Conservation (phyloP, 2,329 filamentous ascomycete species). For the Aureobasidium musti region DNA sequence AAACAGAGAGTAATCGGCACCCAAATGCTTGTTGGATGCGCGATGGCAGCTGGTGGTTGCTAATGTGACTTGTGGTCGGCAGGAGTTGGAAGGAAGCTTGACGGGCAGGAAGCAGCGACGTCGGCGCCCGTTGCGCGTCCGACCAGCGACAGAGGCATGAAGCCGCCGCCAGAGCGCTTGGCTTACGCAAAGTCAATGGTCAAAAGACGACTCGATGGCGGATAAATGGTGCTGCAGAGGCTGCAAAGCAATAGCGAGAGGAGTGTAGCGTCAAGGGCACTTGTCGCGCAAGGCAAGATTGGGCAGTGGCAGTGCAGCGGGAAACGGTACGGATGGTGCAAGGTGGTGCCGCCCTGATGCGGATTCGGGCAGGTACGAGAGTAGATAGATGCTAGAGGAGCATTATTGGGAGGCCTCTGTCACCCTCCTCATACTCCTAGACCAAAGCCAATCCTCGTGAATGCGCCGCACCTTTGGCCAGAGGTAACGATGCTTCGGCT, state of each 20-base stretch:
- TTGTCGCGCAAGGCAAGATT: not conserved
- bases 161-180: not conserved
- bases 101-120: not conserved
- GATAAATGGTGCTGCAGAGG: too few relatives aligned
- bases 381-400: not conserved
- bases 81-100: not conserved
- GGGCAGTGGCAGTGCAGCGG: constrained; percentile 7
- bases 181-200: constrained; percentile 9
- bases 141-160: not conserved
- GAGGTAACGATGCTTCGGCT: constrained; percentile 2
- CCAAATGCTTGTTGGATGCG: not conserved
- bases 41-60: not conserved
- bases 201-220: not conserved
- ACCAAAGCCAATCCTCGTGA: not conserved
- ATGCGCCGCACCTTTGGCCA: not conserved
- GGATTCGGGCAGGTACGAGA: not conserved
- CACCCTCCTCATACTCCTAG: too few relatives aligned
- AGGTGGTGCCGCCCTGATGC: not conserved
- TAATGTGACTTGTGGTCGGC: not conserved
- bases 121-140: not conserved
- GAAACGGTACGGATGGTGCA: not conserved
- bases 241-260: not conserved
- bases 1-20: not conserved
- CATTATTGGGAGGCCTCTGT: not conserved
- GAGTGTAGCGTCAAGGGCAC: too few relatives aligned